Percentiles rank a stretch among this genome's conserved stretches.
Evolutionary conservation across 1,284 basidiomycete species (phyloP).

Genomic region (Xerocomus nothofagi): DNA sequence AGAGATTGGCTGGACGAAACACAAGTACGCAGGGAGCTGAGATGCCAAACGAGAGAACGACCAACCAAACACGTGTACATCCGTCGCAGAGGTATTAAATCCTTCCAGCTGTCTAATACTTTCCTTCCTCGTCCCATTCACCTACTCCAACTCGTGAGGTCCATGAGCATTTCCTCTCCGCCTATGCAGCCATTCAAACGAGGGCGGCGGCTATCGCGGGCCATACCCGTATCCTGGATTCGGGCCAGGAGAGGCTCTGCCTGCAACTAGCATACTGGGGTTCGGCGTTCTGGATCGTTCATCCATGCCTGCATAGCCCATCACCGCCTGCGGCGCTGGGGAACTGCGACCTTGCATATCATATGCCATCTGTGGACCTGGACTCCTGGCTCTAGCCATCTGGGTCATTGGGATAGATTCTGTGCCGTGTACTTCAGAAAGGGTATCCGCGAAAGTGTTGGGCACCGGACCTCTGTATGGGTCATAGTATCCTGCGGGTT

Average conservation of each 20-base stretch:
- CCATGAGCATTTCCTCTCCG: not conserved
- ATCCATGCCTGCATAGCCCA: slow-evolving; percentile 29
- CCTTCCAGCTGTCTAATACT: slow-evolving; percentile 15
- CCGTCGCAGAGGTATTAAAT: slow-evolving; percentile 17
- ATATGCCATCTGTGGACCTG: slow-evolving; percentile 41
- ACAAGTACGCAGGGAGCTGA: slow-evolving; percentile 6
- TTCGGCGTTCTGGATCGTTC: slow-evolving; percentile 37
- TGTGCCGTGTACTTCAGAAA: slow-evolving; percentile 33
- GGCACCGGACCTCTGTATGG: slow-evolving; percentile 75
- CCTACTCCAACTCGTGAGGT: slow-evolving; percentile 12
- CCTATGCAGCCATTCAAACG: not conserved
- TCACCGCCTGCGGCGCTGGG: slow-evolving; percentile 41
- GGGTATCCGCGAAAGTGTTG: slow-evolving; percentile 54
- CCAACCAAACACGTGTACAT: slow-evolving; percentile 32
- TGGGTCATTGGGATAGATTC: slow-evolving; percentile 80
- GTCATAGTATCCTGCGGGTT: slow-evolving; percentile 60
- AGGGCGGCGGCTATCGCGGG: slow-evolving; percentile 18
- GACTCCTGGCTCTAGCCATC: slow-evolving; percentile 50
- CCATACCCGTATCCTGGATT: slow-evolving; percentile 44
- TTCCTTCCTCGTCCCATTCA: slow-evolving; percentile 9
- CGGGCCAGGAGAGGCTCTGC: slow-evolving; percentile 50
- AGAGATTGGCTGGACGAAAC: slow-evolving; percentile 12
- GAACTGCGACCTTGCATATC: slow-evolving; percentile 36
- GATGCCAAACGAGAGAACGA: slow-evolving; percentile 10
- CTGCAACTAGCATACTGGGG: slow-evolving; percentile 32